phyloP scores from a whole-genome alignment of 441 rosid genomes.

The Gossypium lobatum region DNA sequence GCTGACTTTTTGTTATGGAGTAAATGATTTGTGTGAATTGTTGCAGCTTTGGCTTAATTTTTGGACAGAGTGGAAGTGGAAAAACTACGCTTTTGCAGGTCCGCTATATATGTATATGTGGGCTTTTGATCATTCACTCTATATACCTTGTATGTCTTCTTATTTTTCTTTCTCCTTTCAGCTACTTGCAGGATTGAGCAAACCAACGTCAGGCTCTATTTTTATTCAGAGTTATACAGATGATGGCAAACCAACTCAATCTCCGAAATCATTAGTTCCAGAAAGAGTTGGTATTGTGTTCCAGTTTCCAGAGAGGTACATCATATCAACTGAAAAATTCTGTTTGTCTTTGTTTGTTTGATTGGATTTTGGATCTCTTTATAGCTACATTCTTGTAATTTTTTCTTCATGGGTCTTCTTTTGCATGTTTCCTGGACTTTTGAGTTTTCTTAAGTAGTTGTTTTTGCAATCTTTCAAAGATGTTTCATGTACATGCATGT shows the following conservation, averaged over 20 bases:
- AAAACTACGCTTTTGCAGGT: slow-evolving; percentile 95
- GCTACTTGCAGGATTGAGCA: slow-evolving; percentile 86
- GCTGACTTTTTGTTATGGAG: slow-evolving; percentile 1
- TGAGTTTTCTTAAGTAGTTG: background rate
- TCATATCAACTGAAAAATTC: background rate
- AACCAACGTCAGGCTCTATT: slow-evolving; percentile 84
- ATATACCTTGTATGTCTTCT: background rate
- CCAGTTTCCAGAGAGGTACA: slow-evolving; percentile 84
- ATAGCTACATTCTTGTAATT: background rate
- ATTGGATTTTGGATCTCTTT: slow-evolving; percentile 7
- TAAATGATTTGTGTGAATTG: slow-evolving; percentile 13
- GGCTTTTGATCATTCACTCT: background rate
- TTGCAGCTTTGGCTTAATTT: slow-evolving; percentile 85
- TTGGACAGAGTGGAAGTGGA: slow-evolving; percentile 96
- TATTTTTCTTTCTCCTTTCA: slow-evolving; percentile 24
- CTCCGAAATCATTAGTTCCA: slow-evolving; percentile 45
- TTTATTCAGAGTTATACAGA: slow-evolving; percentile 54
- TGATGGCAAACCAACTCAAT: slow-evolving; percentile 44
- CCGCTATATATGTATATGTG: background rate
- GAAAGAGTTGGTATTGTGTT: slow-evolving; percentile 88
- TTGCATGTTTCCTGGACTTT: background rate
- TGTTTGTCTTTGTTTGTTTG: slow-evolving; percentile 9
- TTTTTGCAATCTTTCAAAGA: background rate
- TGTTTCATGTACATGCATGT: background rate
- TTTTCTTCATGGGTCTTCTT: background rate